These are phyloP conservation scores for Trypethelium eluteriae DNA, from an alignment of 495 filamentous ascomycete species.

Conservation along the genomic window DNA sequence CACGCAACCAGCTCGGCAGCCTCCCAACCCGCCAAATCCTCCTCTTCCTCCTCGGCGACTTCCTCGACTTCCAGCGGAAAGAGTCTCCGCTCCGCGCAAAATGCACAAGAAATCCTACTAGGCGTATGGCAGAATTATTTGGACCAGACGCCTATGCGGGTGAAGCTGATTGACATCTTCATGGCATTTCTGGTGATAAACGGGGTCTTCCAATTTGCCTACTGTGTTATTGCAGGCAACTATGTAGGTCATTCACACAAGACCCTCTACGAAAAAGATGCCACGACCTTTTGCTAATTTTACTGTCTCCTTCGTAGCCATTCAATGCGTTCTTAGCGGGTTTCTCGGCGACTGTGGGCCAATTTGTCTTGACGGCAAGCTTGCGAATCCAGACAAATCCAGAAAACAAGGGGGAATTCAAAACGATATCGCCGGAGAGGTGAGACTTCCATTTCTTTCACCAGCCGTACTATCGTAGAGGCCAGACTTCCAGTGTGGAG, in stretches of 20 bases:
- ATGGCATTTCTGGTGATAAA: constrained; percentile 82
- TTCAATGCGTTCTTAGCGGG: constrained; percentile 98
- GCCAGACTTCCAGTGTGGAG: background rate
- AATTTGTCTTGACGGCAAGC: constrained; percentile 88
- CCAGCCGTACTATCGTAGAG: background rate
- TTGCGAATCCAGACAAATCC: constrained; percentile 87
- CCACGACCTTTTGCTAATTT: constrained; percentile 7
- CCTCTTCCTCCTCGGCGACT: constrained; percentile 38
- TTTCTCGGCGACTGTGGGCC: constrained; percentile 89
- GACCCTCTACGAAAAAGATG: background rate
- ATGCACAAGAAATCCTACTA: constrained; percentile 46
- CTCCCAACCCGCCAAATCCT: constrained; percentile 17
- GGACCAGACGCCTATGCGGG: constrained; percentile 73
- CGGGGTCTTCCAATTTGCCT: constrained; percentile 83
- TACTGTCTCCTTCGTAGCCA: constrained; percentile 49
- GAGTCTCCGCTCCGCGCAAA: constrained; percentile 37
- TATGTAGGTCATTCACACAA: constrained; percentile 56
- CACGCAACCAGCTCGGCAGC: constrained; percentile 30
- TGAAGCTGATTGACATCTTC: constrained; percentile 86
- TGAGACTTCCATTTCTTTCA: constrained; percentile 30
- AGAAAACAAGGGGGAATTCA: constrained; percentile 64
- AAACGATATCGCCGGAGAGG: constrained; percentile 62
- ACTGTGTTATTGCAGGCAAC: constrained; percentile 87
- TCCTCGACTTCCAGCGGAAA: constrained; percentile 26
- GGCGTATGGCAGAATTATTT: constrained; percentile 68